Conservation (phyloP, 306 rosid species). For the Leucaena leucocephala region DNA sequence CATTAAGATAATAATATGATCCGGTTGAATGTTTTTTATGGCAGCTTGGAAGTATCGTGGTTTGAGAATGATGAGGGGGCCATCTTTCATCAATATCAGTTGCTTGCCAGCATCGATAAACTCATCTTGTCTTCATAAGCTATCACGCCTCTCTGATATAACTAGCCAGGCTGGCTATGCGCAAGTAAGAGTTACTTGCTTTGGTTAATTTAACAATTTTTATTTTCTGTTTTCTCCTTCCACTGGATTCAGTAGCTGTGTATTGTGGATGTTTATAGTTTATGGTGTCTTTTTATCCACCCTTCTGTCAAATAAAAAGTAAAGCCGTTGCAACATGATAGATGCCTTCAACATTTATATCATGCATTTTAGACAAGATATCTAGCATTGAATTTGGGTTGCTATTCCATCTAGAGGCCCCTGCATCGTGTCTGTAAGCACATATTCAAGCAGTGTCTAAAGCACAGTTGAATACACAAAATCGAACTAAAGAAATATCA, state of each 20-base stretch:
- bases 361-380: background rate
- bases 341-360: background rate
- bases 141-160: conserved; percentile 61
- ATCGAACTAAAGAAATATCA: background rate
- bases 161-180: conserved; percentile 54
- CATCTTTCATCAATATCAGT: conserved; percentile 83
- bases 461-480: background rate
- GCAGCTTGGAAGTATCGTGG: conserved; percentile 84
- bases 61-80: conserved; percentile 67
- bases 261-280: conserved; percentile 1
- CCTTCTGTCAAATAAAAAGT: background rate
- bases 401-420: background rate
- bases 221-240: background rate
- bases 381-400: background rate
- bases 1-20: conserved; percentile 28
- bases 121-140: conserved; percentile 76
- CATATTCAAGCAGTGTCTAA: background rate
- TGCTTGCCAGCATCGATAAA: conserved; percentile 82
- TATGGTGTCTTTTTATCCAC: background rate
- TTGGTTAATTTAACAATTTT: conserved; percentile 29
- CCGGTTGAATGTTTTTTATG: conserved; percentile 39
- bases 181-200: conserved; percentile 52
- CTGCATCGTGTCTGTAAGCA: background rate
- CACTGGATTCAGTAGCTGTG: conserved; percentile 6
- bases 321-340: conserved; percentile 3